A percentile compares a stretch with the other conserved stretches of the same genome.
phyloP scores from a whole-genome alignment of 345 rosid species.

The Aquilaria yunnanensis region DNA sequence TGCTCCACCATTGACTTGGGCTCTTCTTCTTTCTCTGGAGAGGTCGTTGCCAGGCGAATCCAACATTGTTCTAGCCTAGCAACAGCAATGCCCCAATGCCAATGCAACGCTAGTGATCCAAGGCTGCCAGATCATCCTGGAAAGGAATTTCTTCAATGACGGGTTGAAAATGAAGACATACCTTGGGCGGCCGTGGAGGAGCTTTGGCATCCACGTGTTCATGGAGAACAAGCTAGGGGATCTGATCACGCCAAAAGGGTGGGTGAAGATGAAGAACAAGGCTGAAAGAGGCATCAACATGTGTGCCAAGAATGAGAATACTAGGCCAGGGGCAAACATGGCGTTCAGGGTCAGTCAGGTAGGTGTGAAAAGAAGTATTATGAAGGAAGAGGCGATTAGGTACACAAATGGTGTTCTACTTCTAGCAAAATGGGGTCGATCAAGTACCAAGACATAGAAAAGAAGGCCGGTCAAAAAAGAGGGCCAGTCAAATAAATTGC shows the following conservation, averaged over 20 bases:
- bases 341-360: too few species aligned
- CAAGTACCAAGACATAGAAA: too few species aligned
- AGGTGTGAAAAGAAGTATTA: too few species aligned
- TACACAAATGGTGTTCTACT: too few species aligned
- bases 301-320: neutral
- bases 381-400: too few species aligned
- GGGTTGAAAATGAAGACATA: conserved; percentile 8
- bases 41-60: conserved; percentile 32
- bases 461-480: too few species aligned
- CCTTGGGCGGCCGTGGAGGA: neutral
- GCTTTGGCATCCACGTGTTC: neutral
- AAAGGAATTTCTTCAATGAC: conserved; percentile 27
- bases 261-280: neutral
- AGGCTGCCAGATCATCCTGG: conserved; percentile 73
- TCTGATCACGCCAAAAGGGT: neutral
- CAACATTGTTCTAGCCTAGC: conserved; percentile 64
- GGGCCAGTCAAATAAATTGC: too few species aligned
- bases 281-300: neutral
- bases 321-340: conserved; percentile 16
- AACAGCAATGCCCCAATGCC: conserved; percentile 20
- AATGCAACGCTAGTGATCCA: conserved; percentile 54
- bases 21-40: conserved; percentile 6
- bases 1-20: too few species aligned
- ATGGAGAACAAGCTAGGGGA: neutral
- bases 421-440: too few species aligned